Base-by-base conservation (phyloP, 768 basidiomycete genomes). In the Boletus speciosus region DNA sequence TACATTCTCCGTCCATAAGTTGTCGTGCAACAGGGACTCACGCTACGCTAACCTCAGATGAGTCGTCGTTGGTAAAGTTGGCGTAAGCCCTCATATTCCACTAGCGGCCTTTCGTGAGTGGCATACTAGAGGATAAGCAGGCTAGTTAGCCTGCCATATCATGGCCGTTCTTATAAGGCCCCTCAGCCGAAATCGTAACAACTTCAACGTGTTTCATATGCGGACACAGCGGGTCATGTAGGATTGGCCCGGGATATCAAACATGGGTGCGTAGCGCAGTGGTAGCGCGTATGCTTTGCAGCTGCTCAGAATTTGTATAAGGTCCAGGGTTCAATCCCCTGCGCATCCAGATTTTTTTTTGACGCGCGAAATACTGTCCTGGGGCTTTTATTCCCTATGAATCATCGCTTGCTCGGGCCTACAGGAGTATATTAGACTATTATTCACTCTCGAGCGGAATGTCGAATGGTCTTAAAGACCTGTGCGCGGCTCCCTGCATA, bases 301-400 rank as follows among this genome's bases (percentile, higher is more conserved):
- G 32, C 16, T 16, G 50, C 56, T 58, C 38, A 3, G 6, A 10
- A 54, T 11, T 41, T 72, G 71, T 72, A 72, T 72, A 63, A 72
- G 70, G 71, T 70, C 71, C 72, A 71, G 72, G 71, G 70, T 72
- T 72, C 71, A 72, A 72, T 72, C 71, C 71, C 71, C 71, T 71
- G 71, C 60, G 66, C 61, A 71, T 72, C 71, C 71, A 71, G 54
- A 61, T 0, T 2, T 15, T 58, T 62, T 66, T 59, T 56, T 29
- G 29, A 29, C 7, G 6, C 29, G 29, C 29, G 29, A 29, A 29
- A 29, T 9, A 29, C 25, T 27, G 25, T 6, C 25, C 25, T 27
- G 25, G 25, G 25, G 25, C 25, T 29, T 29, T 29, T 29, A 29
- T 29, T 9, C 29, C 29, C 29, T 27, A 27, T 27, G 6, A 27